Conservation (phyloP, 208 protist species). For the Acanthamoeba culbertsoni region DNA sequence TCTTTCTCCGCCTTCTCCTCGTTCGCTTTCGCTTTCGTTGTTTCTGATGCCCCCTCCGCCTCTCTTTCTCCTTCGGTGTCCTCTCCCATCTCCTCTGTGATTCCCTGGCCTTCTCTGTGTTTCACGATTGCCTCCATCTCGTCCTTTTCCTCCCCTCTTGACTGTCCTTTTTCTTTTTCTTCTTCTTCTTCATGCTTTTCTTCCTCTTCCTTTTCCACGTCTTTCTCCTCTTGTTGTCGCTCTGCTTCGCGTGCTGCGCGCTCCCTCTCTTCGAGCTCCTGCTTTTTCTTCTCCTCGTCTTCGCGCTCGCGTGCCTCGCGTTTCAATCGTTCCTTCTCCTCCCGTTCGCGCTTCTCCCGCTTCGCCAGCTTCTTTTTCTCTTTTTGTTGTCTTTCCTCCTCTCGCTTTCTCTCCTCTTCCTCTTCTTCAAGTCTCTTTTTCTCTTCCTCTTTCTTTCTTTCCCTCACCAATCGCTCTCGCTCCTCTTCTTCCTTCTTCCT, state of each 20-base stretch:
- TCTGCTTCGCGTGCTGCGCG: not conserved
- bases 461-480: not conserved
- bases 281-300: not conserved
- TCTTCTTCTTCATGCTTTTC: not conserved
- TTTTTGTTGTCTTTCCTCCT: not conserved
- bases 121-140: not conserved
- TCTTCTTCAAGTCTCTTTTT: too few relatives aligned
- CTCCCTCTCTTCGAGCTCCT: not conserved
- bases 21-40: not conserved
- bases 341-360: not conserved
- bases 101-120: not conserved
- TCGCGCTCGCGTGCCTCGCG: too few relatives aligned
- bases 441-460: too few relatives aligned
- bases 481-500: not conserved
- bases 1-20: not conserved
- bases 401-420: too few relatives aligned
- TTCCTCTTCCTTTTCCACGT: not conserved
- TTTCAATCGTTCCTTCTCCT: not conserved
- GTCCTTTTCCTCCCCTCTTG: not conserved
- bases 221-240: not conserved
- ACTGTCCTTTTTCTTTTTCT: not conserved
- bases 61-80: not conserved
- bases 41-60: not conserved
- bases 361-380: not conserved
- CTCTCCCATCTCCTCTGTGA: not conserved